phyloP scores from a whole-genome alignment of 1,139 yeast genomes.

The Geotrichum phurueaensis region DNA sequence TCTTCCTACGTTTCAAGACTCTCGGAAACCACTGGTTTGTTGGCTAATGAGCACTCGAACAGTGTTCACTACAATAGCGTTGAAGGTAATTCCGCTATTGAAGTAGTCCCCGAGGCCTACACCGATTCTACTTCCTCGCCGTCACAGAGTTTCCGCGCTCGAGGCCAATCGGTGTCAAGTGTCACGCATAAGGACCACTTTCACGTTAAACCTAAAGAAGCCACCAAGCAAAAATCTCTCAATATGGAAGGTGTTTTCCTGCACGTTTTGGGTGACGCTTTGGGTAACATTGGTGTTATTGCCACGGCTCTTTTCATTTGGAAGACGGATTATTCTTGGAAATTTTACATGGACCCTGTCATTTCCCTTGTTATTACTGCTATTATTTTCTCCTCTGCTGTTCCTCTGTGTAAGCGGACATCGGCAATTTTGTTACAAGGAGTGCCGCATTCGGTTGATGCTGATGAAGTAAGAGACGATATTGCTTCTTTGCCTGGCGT shows the following conservation, averaged over 20 bases:
- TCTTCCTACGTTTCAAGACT: slow-evolving; percentile 6
- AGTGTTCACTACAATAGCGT: neutral
- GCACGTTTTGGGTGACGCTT: slow-evolving; percentile 93
- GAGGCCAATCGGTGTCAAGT: slow-evolving; percentile 19
- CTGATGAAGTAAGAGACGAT: slow-evolving; percentile 65
- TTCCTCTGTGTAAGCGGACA: slow-evolving; percentile 83
- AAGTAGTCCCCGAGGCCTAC: neutral
- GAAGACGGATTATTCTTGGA: slow-evolving; percentile 89
- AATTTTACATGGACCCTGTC: slow-evolving; percentile 76
- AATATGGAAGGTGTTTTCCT: slow-evolving; percentile 97
- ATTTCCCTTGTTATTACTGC: slow-evolving; percentile 80
- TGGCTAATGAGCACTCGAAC: slow-evolving; percentile 11
- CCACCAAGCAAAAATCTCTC: slow-evolving; percentile 50
- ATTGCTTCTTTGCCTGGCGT: slow-evolving; percentile 65
- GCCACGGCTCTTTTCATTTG: slow-evolving; percentile 84
- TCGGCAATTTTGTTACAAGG: slow-evolving; percentile 88
- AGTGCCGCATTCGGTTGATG: slow-evolving; percentile 75
- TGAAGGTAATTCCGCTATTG: slow-evolving; percentile 1
- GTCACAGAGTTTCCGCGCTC: slow-evolving; percentile 11
- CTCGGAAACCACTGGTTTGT: slow-evolving; percentile 15
- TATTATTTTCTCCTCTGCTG: slow-evolving; percentile 83
- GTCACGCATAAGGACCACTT: slow-evolving; percentile 34
- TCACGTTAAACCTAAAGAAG: slow-evolving; percentile 35
- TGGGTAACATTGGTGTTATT: slow-evolving; percentile 93
- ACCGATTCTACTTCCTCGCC: neutral